A percentile compares a stretch with the other conserved stretches of the same genome.
phyloP scores from a whole-genome alignment of 164 flowering plant species.

The Nymphaea colorata region DNA sequence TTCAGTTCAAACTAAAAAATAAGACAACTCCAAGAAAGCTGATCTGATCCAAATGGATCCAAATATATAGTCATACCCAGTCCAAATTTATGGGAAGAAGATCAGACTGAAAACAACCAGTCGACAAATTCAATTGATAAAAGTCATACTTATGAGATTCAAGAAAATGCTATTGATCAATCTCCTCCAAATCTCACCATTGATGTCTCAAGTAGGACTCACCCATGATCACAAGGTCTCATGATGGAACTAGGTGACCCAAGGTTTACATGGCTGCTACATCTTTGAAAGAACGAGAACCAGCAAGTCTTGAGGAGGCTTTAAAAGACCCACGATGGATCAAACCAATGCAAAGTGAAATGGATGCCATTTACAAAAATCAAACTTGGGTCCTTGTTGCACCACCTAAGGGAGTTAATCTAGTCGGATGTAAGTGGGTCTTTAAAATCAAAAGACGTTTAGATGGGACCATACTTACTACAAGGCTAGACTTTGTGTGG shows the following conservation, averaged over 20 bases:
- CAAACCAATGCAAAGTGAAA: not conserved
- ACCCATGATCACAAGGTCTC: not conserved
- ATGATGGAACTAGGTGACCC: not conserved
- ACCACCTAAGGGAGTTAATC: not conserved
- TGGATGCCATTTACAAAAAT: not conserved
- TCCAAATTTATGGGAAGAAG: not conserved
- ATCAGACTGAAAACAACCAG: not conserved
- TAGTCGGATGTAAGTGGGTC: conserved; percentile 3
- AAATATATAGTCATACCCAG: not conserved
- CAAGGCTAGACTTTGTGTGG: conserved; percentile 4
- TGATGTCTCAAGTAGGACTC: not conserved
- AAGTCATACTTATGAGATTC: too few relatives aligned
- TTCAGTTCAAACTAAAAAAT: too few relatives aligned
- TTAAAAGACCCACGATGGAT: not conserved
- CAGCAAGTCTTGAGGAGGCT: not conserved
- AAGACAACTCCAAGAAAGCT: too few relatives aligned
- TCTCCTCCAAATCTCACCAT: not conserved
- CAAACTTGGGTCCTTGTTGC: conserved; percentile 3
- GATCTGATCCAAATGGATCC: not conserved
- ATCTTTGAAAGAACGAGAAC: not conserved
- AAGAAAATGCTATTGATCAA: too few relatives aligned
- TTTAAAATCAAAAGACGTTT: not conserved
- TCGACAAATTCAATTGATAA: too few relatives aligned
- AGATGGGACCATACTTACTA: not conserved
- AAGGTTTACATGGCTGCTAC: not conserved